phyloP scores from a whole-genome alignment of 108 stramenopile genomes.

The Pseudonitzschia pungens region DNA sequence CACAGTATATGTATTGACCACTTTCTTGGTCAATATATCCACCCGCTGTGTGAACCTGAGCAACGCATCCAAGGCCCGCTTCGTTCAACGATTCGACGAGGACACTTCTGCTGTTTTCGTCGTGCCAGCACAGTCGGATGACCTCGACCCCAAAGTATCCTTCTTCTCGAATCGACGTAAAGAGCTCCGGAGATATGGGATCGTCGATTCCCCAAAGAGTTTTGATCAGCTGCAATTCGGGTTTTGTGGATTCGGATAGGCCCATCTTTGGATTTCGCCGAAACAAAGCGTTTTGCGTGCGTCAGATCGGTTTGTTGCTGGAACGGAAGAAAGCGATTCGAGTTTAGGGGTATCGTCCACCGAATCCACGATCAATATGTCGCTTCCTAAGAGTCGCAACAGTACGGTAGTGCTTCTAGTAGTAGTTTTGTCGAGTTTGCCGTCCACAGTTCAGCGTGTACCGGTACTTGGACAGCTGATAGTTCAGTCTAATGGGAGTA shows the following conservation, averaged over 20 bases:
- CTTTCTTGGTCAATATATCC: constrained; percentile 11
- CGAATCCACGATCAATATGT: background rate
- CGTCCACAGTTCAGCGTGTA: too few species aligned
- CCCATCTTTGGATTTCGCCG: constrained; percentile 2
- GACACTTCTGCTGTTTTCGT: constrained; percentile 10
- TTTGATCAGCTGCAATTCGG: constrained; percentile 15
- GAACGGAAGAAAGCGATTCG: constrained; percentile 28
- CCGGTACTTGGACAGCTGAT: too few species aligned
- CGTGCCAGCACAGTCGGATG: constrained; percentile 14
- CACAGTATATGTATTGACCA: constrained; percentile 27
- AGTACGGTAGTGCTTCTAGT: too few species aligned
- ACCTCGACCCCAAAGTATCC: constrained; percentile 27
- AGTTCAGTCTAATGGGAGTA: too few species aligned
- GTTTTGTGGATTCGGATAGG: background rate
- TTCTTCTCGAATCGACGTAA: constrained; percentile 16
- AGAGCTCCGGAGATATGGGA: constrained; percentile 13
- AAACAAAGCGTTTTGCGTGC: constrained; percentile 70
- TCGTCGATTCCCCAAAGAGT: constrained; percentile 39
- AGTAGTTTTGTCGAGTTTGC: too few species aligned
- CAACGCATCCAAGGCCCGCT: constrained; percentile 14
- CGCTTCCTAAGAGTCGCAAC: too few species aligned
- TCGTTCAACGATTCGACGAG: constrained; percentile 19
- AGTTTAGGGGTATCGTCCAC: background rate
- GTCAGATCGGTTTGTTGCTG: constrained; percentile 58
- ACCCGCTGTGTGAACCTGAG: constrained; percentile 24